A percentile compares a stretch with the other conserved stretches of the same genome.
These are phyloP conservation scores for Aotearoamyces nothofagi DNA, from an alignment of 2,329 filamentous ascomycete genomes.

Conservation along the genomic window DNA sequence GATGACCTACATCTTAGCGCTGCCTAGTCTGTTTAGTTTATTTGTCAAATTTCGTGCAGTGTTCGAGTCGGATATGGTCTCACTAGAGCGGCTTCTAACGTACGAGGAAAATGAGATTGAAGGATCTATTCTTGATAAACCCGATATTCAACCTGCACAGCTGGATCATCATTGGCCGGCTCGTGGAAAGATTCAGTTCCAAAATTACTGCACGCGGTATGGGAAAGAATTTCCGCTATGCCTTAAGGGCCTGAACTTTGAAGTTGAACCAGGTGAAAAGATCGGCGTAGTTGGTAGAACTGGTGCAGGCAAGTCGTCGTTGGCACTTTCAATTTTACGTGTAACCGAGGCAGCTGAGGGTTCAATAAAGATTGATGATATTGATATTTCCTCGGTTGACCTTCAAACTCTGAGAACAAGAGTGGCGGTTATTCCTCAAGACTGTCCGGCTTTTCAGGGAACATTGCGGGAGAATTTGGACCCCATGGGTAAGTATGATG, in stretches of 20 bases:
- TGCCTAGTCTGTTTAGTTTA: too few species aligned
- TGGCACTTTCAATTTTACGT: constrained; percentile 67
- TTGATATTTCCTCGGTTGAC: constrained; percentile 54
- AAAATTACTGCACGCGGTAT: not conserved
- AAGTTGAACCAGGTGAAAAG: constrained; percentile 55
- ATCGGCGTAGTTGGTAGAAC: constrained; percentile 68
- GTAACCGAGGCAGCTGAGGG: constrained; percentile 46
- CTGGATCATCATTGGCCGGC: constrained; percentile 15
- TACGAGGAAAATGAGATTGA: too few species aligned
- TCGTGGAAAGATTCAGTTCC: not conserved
- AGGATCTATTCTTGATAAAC: too few species aligned
- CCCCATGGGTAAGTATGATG: constrained; percentile 59
- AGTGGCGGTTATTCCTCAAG: constrained; percentile 66
- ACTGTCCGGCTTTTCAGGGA: constrained; percentile 63
- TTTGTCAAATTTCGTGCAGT: too few species aligned
- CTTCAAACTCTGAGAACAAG: constrained; percentile 57
- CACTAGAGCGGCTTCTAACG: too few species aligned
- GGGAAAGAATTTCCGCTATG: not conserved
- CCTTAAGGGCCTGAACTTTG: constrained; percentile 57
- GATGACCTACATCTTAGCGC: too few species aligned
- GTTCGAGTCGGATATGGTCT: too few species aligned
- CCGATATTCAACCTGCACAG: constrained; percentile 24
- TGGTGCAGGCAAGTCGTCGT: constrained; percentile 64
- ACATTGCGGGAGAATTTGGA: constrained; percentile 65
- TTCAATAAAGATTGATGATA: constrained; percentile 42